These are phyloP conservation scores for Cupressus sempervirens DNA, from an alignment of 75 land plant genomes.

Conservation along the genomic window DNA sequence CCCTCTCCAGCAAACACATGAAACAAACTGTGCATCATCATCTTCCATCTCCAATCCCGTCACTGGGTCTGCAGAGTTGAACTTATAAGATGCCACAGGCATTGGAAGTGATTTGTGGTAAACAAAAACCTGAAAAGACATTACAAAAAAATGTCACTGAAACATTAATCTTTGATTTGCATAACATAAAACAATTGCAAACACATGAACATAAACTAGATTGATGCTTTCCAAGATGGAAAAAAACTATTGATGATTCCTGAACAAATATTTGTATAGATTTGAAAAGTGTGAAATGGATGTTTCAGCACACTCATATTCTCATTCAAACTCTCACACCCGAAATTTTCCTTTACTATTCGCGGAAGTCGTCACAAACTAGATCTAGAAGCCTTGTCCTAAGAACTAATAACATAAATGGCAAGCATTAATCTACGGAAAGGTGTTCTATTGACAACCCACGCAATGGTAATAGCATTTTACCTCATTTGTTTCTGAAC, in stretches of 20 bases:
- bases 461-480: neutral
- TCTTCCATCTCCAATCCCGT: conserved; percentile 51
- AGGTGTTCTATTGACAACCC: neutral
- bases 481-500: conserved; percentile 90
- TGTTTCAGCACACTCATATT: neutral
- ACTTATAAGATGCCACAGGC: conserved; percentile 69
- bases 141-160: conserved; percentile 5
- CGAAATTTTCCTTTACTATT: neutral
- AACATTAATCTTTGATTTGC: neutral
- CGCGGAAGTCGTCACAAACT: neutral
- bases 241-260: neutral
- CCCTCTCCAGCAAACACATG: conserved; percentile 58
- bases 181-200: neutral
- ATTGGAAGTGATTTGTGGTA: conserved; percentile 78
- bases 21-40: conserved; percentile 51
- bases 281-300: neutral
- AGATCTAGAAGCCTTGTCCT: neutral
- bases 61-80: conserved; percentile 39
- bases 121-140: conserved; percentile 50
- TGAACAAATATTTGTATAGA: neutral
- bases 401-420: neutral
- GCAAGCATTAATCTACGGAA: neutral
- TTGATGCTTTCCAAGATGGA: neutral
- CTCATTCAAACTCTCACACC: neutral
- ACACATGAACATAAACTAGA: neutral